Conservation (phyloP, 257 asterid species). For the Gentiana macrophylla region DNA sequence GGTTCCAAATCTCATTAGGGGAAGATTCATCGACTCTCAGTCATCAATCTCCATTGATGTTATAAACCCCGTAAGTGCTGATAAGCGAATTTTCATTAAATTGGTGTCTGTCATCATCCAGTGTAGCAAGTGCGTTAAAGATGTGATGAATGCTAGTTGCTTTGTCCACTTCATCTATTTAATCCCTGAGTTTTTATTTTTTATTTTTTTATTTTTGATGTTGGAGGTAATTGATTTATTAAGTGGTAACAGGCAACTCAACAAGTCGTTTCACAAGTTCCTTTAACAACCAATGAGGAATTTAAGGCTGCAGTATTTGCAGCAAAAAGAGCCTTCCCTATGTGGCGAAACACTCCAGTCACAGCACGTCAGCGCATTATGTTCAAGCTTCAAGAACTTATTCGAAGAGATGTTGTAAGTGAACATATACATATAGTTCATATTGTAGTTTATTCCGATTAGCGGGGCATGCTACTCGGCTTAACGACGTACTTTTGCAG, state of each 20-base stretch:
- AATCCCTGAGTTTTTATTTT: too few species aligned
- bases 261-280: conserved; percentile 77
- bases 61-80: conserved; percentile 66
- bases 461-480: conserved; percentile 9
- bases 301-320: conserved; percentile 76
- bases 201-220: too few species aligned
- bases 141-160: background rate
- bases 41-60: conserved; percentile 51
- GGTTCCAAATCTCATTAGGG: conserved; percentile 78
- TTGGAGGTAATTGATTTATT: conserved; percentile 5
- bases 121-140: background rate
- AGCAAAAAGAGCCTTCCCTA: conserved; percentile 66
- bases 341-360: conserved; percentile 65
- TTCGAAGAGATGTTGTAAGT: conserved; percentile 62
- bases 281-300: conserved; percentile 63
- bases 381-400: conserved; percentile 84
- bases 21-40: conserved; percentile 67
- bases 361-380: conserved; percentile 71
- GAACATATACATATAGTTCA: conserved; percentile 12
- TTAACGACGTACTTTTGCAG: conserved; percentile 25
- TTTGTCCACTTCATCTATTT: too few species aligned
- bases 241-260: conserved; percentile 62
- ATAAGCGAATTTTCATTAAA: conserved; percentile 1
- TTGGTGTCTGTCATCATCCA: too few species aligned
- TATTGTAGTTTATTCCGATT: conserved; percentile 3